phyloP scores from a whole-genome alignment of 2,329 filamentous ascomycete genomes.

The Fusarium pseudoanthophilum region DNA sequence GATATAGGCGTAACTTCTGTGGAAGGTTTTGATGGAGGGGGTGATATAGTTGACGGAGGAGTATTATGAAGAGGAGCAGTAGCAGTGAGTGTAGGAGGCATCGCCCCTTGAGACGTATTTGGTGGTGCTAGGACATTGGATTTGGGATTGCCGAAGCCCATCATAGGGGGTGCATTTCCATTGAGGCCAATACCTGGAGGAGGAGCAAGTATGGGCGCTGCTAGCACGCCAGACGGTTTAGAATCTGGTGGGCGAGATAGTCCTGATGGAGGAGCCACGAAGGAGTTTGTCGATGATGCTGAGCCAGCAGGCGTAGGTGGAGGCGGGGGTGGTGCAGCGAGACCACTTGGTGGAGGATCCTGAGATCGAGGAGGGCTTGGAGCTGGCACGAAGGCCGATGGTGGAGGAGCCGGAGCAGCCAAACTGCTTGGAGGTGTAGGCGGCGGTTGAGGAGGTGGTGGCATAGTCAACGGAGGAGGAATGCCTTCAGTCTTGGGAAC shows the following conservation, averaged over 20 bases:
- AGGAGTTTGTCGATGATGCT: slow-evolving; percentile 8
- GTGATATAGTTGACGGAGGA: slow-evolving; percentile 5
- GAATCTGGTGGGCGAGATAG: slow-evolving; percentile 41
- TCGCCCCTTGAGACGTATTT: slow-evolving; percentile 51
- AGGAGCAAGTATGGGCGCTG: slow-evolving; percentile 52
- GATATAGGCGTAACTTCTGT: neutral
- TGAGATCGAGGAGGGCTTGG: slow-evolving; percentile 25
- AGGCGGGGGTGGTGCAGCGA: slow-evolving; percentile 36
- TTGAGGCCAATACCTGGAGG: slow-evolving; percentile 47
- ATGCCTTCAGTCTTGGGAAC: slow-evolving; percentile 23
- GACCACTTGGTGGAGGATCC: slow-evolving; percentile 29
- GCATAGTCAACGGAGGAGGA: slow-evolving; percentile 31
- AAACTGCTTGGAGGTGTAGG: slow-evolving; percentile 33
- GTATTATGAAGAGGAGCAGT: slow-evolving; percentile 34
- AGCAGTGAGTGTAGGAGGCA: slow-evolving; percentile 33
- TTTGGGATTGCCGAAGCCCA: slow-evolving; percentile 49
- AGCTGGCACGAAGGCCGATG: slow-evolving; percentile 20
- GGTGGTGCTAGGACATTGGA: slow-evolving; percentile 59
- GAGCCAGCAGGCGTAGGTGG: slow-evolving; percentile 1
- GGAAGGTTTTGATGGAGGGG: neutral
- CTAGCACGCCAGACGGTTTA: slow-evolving; percentile 50
- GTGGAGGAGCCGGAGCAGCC: slow-evolving; percentile 30
- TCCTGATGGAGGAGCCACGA: slow-evolving; percentile 37
- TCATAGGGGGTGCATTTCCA: slow-evolving; percentile 40
- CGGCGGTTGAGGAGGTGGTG: slow-evolving; percentile 37